A percentile compares a stretch with the other conserved stretches of the same genome.
Evolutionary conservation across 768 basidiomycete genomes (phyloP).

Genomic region (Chalciporus chontae): DNA sequence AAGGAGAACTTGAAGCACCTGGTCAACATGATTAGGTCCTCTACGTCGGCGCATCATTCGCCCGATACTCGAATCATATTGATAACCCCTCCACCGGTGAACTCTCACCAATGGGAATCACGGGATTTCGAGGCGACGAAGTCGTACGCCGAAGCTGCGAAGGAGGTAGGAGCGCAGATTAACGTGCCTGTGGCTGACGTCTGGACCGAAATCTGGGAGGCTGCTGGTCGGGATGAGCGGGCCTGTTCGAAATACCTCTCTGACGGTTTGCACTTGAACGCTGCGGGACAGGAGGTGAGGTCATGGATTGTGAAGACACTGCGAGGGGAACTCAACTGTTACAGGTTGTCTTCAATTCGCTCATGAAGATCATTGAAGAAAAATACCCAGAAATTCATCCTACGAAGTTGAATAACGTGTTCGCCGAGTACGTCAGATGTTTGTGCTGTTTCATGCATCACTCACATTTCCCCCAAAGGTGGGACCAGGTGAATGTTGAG

Average conservation of each 20-base stretch:
- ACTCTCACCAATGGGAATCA: conserved; percentile 52
- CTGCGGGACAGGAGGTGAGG: conserved; percentile 69
- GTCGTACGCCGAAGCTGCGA: conserved; percentile 68
- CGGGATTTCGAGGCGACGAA: conserved; percentile 60
- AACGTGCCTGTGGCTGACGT: conserved; percentile 66
- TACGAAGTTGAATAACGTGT: conserved; percentile 54
- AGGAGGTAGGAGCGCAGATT: conserved; percentile 52
- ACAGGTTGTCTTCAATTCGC: conserved; percentile 63
- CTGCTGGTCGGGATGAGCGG: conserved; percentile 57
- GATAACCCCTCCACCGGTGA: conserved; percentile 83
- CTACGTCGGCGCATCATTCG: conserved; percentile 62
- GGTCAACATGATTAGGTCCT: conserved; percentile 57
- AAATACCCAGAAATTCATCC: conserved; percentile 68
- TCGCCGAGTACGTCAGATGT: conserved; percentile 51
- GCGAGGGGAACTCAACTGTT: background rate
- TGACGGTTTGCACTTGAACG: conserved; percentile 82
- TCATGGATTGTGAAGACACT: background rate
- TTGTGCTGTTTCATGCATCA: background rate
- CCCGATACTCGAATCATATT: conserved; percentile 73
- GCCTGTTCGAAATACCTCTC: conserved; percentile 48
- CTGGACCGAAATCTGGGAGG: conserved; percentile 73
- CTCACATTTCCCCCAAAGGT: conserved; percentile 13
- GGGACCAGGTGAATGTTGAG: conserved; percentile 20
- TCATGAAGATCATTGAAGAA: conserved; percentile 54
- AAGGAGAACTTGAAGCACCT: conserved; percentile 60